A percentile compares a stretch with the other conserved stretches of the same genome.
Evolutionary conservation across 2,329 filamentous ascomycete genomes (phyloP).

Genomic region (Setomelanomma holmii): DNA sequence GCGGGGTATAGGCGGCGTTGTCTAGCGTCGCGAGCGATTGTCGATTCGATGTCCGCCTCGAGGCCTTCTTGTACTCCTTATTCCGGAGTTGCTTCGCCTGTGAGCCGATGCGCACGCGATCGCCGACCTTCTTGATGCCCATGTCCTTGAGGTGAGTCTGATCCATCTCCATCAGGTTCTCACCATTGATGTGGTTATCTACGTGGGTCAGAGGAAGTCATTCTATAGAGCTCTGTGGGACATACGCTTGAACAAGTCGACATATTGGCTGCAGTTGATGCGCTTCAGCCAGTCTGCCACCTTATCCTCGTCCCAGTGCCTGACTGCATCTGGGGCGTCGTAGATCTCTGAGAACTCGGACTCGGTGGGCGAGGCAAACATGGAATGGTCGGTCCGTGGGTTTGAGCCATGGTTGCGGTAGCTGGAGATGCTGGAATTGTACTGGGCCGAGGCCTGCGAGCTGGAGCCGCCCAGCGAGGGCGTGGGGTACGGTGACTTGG

Average conservation of each 20-base stretch:
- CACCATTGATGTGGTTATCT: constrained; percentile 95
- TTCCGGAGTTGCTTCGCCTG: constrained; percentile 59
- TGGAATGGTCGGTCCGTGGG: constrained; percentile 54
- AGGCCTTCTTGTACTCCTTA: constrained; percentile 57
- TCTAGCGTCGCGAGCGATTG: constrained; percentile 86
- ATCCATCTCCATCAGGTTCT: constrained; percentile 96
- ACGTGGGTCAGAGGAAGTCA: constrained; percentile 24
- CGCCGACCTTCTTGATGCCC: constrained; percentile 97
- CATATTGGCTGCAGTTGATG: constrained; percentile 94
- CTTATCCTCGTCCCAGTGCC: constrained; percentile 84
- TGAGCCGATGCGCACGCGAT: constrained; percentile 80
- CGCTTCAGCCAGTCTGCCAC: constrained; percentile 90
- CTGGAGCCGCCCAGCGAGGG: constrained; percentile 52
- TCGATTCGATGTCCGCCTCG: constrained; percentile 75
- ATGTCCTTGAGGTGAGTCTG: constrained; percentile 96
- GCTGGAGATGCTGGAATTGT: constrained; percentile 41
- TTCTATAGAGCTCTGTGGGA: not conserved
- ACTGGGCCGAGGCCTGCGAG: constrained; percentile 43
- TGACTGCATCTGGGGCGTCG: constrained; percentile 71
- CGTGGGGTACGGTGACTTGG: constrained; percentile 73
- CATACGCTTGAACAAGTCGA: constrained; percentile 78
- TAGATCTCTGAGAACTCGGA: constrained; percentile 85
- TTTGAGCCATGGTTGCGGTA: constrained; percentile 46
- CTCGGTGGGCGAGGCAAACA: constrained; percentile 83
- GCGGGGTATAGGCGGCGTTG: constrained; percentile 64